phyloP scores from a whole-genome alignment of 306 rosid genomes.

The Dalbergia cultrata region DNA sequence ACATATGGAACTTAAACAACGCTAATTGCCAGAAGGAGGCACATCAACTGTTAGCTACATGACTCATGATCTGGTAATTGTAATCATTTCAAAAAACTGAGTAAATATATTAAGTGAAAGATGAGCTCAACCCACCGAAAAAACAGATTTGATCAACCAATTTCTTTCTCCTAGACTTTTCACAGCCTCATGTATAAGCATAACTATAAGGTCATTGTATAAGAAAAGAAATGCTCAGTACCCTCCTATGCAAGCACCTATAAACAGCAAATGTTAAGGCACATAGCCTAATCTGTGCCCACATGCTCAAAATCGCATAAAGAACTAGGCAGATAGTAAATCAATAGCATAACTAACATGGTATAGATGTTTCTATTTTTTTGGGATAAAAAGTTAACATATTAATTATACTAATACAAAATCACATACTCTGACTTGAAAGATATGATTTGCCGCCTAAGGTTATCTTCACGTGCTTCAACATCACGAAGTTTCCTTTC shows the following conservation, averaged over 20 bases:
- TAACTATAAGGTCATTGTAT: background rate
- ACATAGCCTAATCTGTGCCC: background rate
- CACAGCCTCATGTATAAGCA: constrained; percentile 11
- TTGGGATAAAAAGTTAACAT: background rate
- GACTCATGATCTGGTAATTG: background rate
- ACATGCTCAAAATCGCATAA: constrained; percentile 14
- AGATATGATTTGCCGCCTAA: constrained; percentile 70
- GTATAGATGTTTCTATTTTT: no score
- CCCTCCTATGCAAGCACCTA: background rate
- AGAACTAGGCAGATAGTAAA: constrained; percentile 8
- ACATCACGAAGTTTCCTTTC: constrained; percentile 92
- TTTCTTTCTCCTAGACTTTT: constrained; percentile 8
- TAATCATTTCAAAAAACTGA: background rate
- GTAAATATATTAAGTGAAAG: constrained; percentile 16
- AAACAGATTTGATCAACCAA: background rate
- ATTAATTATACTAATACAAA: constrained; percentile 1
- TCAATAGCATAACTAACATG: background rate
- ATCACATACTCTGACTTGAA: constrained; percentile 85
- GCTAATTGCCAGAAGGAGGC: constrained; percentile 5
- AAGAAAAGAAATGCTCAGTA: constrained; percentile 16
- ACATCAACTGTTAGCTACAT: constrained; percentile 5
- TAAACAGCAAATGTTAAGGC: constrained; percentile 3
- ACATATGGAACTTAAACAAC: constrained; percentile 1
- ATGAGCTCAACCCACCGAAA: background rate
- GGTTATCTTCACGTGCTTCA: constrained; percentile 95